Base-by-base conservation (phyloP, 768 basidiomycete genomes). In the Suillus lakei region DNA sequence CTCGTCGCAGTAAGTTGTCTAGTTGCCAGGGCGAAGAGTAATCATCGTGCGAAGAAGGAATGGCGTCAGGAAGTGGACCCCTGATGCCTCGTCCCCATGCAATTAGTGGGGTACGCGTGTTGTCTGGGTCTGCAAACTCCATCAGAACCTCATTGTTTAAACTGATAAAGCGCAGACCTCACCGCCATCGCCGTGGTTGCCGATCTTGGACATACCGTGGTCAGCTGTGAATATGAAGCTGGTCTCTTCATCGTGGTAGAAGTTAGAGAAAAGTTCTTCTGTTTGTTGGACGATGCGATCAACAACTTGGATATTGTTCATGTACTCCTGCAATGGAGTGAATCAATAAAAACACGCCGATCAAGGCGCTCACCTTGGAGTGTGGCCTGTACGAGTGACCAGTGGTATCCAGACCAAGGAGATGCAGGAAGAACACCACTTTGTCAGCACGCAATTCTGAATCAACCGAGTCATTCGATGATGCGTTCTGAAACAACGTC, bases 171-270 rank as follows among this genome's bases (percentile, higher is more conserved):
- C 59, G 58, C 9, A 56, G 51, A 61, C 74, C 81, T 73, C 71
- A 91, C 92, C 88, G 43, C 94, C 94, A 66, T 96, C 94, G 5
- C 94, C 94, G 65, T 96, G 94, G 71, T 95, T 95, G 15, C 94
- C 94, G 62, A 93, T 90, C 38, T 82, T 85, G 5, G 91, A 92
- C 94, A 96, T 96, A 10, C 94, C 94, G 72, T 96, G 94, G 74
- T 96, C 94, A 0, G 94, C 92, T 3, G 91, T 95, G 73, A 93
- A 95, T 38, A 95, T 77, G 71, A 84, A 95, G 65, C 85, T 86
- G 0, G 92, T 94, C 63, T 90, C 85, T 26, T 86, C 78, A 64
- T 92, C 90, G 38, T 78, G 70, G 70, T 88, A 95, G 73, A 91
- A 95, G 5, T 86, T 80, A 1, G 76, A 73, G 26, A 95, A 73